phyloP scores from a whole-genome alignment of 2,329 filamentous ascomycete genomes.

The Penicillium sp. region DNA sequence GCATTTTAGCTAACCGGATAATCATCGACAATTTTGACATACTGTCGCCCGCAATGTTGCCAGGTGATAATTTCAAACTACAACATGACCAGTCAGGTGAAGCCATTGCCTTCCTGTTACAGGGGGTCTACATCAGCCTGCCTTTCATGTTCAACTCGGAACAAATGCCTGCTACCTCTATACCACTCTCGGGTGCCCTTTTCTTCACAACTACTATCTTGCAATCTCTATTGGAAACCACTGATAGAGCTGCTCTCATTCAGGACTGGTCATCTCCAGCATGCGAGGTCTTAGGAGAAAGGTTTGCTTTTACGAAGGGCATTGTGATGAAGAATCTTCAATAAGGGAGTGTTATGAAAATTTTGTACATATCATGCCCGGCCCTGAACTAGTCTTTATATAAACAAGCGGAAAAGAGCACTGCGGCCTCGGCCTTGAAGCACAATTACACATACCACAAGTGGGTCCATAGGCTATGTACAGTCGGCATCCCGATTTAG shows the following conservation, averaged over 20 bases:
- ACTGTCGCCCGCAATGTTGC: background rate
- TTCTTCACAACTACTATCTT: background rate
- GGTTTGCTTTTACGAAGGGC: background rate
- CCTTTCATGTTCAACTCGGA: constrained; percentile 5
- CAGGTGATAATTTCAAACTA: background rate
- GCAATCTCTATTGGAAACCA: background rate
- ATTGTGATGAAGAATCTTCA: background rate
- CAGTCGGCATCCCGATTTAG: background rate
- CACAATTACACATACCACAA: background rate
- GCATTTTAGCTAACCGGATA: background rate
- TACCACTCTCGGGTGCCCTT: background rate
- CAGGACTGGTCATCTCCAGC: background rate
- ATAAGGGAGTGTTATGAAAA: background rate
- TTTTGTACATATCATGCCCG: background rate
- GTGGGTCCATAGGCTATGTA: background rate
- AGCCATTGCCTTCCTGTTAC: background rate
- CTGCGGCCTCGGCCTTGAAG: too few relatives aligned
- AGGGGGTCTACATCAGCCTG: background rate
- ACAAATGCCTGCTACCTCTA: background rate
- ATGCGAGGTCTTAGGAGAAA: background rate
- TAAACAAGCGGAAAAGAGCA: background rate
- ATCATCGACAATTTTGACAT: background rate
- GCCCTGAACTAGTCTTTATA: too few relatives aligned
- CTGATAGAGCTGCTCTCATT: background rate
- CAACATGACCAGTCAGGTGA: background rate